Evolutionary conservation across 306 rosid genomes (phyloP).

Genomic region (Rosa lucieae): DNA sequence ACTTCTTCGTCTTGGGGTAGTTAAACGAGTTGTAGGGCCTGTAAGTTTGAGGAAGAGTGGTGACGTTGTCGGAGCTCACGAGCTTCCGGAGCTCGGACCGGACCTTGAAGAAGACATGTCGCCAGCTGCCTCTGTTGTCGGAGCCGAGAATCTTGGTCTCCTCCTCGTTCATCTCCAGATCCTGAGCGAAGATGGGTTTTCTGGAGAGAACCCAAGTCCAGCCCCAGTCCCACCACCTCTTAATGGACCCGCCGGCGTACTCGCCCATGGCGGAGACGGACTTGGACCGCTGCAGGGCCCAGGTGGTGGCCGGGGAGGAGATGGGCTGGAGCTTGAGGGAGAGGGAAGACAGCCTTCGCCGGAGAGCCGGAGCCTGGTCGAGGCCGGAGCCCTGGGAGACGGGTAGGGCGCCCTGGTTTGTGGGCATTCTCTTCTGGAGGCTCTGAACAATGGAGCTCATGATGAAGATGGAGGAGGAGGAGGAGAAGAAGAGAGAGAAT

Average conservation of each 20-base stretch:
- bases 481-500: not conserved
- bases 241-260: conserved; percentile 56
- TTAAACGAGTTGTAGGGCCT: conserved; percentile 35
- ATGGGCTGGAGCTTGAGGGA: conserved; percentile 59
- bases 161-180: conserved; percentile 86
- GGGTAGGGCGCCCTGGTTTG: conserved; percentile 54
- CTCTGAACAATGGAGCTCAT: conserved; percentile 47
- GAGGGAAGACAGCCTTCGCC: conserved; percentile 70
- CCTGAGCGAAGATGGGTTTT: conserved; percentile 65
- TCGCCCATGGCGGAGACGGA: conserved; percentile 70
- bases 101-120: conserved; percentile 64
- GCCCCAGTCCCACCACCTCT: conserved; percentile 78
- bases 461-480: not conserved
- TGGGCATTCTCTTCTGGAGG: conserved; percentile 39
- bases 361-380: conserved; percentile 34
- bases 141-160: conserved; percentile 68
- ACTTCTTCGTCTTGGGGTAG: conserved; percentile 39
- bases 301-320: conserved; percentile 41
- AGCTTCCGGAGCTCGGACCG: conserved; percentile 66
- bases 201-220: conserved; percentile 77
- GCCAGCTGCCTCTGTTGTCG: conserved; percentile 59
- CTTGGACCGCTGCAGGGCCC: conserved; percentile 66
- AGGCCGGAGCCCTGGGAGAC: conserved; percentile 43
- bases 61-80: conserved; percentile 40
- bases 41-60: conserved; percentile 71